A percentile compares a stretch with the other conserved stretches of the same genome.
These are phyloP conservation scores for Gossypium aridum DNA, from an alignment of 441 rosid genomes.

Conservation along the genomic window DNA sequence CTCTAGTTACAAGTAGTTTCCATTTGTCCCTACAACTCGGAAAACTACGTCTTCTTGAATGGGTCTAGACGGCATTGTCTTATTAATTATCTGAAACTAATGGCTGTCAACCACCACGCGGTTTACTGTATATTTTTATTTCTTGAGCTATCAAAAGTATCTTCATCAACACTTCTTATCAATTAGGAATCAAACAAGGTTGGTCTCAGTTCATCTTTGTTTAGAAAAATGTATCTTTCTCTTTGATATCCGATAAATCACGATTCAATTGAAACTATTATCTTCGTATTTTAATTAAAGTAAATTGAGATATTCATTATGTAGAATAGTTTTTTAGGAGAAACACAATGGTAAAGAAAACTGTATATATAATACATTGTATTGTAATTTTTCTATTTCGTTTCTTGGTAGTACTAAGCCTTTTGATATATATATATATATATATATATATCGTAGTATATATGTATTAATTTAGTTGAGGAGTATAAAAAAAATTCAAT, in stretches of 20 bases:
- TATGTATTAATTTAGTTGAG: neutral
- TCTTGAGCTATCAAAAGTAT: neutral
- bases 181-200: neutral
- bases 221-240: too few species aligned
- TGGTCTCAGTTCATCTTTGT: too few species aligned
- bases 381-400: neutral
- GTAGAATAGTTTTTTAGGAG: neutral
- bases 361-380: neutral
- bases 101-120: neutral
- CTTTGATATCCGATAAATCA: too few species aligned
- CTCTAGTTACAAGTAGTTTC: neutral
- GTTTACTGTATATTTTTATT: neutral
- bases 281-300: too few species aligned
- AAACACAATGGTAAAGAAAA: neutral
- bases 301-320: too few species aligned
- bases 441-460: neutral
- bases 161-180: neutral
- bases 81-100: neutral
- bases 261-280: too few species aligned
- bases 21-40: neutral
- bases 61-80: neutral
- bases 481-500: neutral
- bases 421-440: neutral
- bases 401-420: neutral
- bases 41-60: neutral